A percentile compares a stretch with the other conserved stretches of the same genome.
Conservation (phyloP, 1,139 yeast species). For the Candida sojae region DNA sequence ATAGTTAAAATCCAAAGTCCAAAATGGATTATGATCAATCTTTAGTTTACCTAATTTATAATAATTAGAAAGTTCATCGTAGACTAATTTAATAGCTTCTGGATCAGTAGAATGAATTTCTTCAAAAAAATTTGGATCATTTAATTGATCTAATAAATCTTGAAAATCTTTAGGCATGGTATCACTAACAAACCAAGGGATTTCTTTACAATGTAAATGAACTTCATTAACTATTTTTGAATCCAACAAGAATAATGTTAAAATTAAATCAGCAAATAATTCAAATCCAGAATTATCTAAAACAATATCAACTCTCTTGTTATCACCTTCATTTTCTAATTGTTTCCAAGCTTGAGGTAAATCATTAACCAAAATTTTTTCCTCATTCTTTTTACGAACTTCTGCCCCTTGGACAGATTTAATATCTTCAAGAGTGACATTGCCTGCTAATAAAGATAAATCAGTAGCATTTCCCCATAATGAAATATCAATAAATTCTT, state of each 20-base stretch:
- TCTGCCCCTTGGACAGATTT: constrained; percentile 90
- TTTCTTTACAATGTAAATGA: constrained; percentile 82
- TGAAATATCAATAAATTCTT: constrained; percentile 84
- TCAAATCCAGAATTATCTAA: constrained; percentile 97
- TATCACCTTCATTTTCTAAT: constrained; percentile 16
- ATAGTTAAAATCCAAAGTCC: constrained; percentile 80
- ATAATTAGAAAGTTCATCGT: constrained; percentile 51
- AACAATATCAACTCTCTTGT: constrained; percentile 72
- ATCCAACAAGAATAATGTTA: constrained; percentile 75
- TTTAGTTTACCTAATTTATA: constrained; percentile 51
- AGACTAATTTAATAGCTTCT: constrained; percentile 40
- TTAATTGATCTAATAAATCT: constrained; percentile 59
- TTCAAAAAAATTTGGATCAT: constrained; percentile 53
- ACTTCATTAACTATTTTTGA: constrained; percentile 61
- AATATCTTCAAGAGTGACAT: constrained; percentile 78
- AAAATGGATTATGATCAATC: constrained; percentile 69
- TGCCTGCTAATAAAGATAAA: constrained; percentile 81
- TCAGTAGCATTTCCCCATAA: constrained; percentile 99
- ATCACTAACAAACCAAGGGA: constrained; percentile 98
- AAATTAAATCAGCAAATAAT: constrained; percentile 81
- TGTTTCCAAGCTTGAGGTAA: constrained; percentile 65
- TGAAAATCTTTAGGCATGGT: constrained; percentile 82
- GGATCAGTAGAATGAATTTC: constrained; percentile 32
- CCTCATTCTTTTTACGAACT: constrained; percentile 79
- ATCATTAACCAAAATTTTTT: constrained; percentile 81